Base-by-base conservation (phyloP, 2,329 filamentous ascomycete genomes). In the Aspergillus ibericus region DNA sequence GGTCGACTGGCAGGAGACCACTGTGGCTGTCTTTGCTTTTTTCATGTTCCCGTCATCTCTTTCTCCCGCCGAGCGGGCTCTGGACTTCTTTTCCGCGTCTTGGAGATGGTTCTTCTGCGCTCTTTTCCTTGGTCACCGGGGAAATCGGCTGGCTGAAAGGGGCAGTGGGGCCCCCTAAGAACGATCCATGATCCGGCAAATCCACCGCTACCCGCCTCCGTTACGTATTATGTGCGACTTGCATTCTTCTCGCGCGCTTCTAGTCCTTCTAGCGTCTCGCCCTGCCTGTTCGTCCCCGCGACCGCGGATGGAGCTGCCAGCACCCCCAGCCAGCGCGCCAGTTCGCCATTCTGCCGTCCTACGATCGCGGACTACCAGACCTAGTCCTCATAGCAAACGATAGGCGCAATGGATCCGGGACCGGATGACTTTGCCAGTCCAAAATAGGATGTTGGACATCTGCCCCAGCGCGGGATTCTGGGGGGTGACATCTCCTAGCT, bases 251-350 rank as follows among this genome's bases (percentile, higher is more conserved):
- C 58, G 58, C 44, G 42, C 40, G 53, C 56, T 63, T 63, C 61
- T 61, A 63, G 54, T 62, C 56, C 49, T 67, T 67, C 65, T 67
- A 67, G 65, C 63, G 61, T 53, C 51, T 60, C 53, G 52, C 59
- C 62, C 55, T 56, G 40, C 55, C 38, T 49, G 54, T 38, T 58
- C 52, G 50, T 53, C 59, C 52, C 62, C 57, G 56, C 58, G 52
- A 56, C 42, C 55, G 42, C 27, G 56, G 40, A 49, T 48, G 25
- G 42, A 46, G 22, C 46, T 60, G 49, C 22, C 12, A 48, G 48
- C 35, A 56, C 52, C 47, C 52, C 47, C 18, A 32, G 40, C 50
- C 32, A 54, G 25, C 58, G 35, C 35, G 50, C 50, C 27, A 38
- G 47, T 53, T 44, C 48, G 29, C 18, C 53, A 44, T 35, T 53